These are phyloP conservation scores for Metarhizium anisopliae DNA, from an alignment of 2,329 filamentous ascomycete genomes.

Conservation along the genomic window DNA sequence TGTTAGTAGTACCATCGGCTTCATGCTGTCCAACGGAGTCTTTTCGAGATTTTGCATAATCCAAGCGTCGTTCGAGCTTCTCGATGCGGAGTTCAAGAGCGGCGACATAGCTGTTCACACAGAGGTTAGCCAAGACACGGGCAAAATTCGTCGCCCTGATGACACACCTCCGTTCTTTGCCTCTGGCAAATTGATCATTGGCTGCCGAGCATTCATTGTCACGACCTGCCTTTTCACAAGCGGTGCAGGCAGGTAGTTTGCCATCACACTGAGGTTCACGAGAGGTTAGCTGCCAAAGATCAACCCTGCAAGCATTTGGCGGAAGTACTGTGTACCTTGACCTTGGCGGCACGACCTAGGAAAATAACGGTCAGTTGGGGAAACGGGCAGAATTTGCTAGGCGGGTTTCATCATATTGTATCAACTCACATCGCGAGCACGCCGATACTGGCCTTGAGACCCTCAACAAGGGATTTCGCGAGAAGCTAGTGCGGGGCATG, in stretches of 20 bases:
- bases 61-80: slow-evolving; percentile 71
- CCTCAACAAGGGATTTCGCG: slow-evolving; percentile 51
- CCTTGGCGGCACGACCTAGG: slow-evolving; percentile 74
- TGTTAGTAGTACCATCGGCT: slow-evolving; percentile 29
- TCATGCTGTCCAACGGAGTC: slow-evolving; percentile 61
- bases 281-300: background rate
- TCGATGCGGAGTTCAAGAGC: slow-evolving; percentile 89
- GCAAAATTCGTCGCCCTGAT: background rate
- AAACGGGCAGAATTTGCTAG: background rate
- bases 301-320: background rate
- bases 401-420: background rate
- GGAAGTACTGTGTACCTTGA: slow-evolving; percentile 51
- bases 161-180: slow-evolving; percentile 77
- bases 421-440: slow-evolving; percentile 59
- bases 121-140: background rate
- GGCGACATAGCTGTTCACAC: slow-evolving; percentile 64
- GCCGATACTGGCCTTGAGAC: slow-evolving; percentile 75
- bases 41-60: slow-evolving; percentile 61
- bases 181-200: slow-evolving; percentile 90
- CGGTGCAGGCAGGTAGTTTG: slow-evolving; percentile 88
- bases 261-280: slow-evolving; percentile 65
- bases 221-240: slow-evolving; percentile 85
- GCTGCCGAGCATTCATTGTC: slow-evolving; percentile 84
- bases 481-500: slow-evolving; percentile 40
- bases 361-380: background rate